Evolutionary conservation across 768 basidiomycete genomes (phyloP).

Genomic region (Phlebiopsis gigantea): DNA sequence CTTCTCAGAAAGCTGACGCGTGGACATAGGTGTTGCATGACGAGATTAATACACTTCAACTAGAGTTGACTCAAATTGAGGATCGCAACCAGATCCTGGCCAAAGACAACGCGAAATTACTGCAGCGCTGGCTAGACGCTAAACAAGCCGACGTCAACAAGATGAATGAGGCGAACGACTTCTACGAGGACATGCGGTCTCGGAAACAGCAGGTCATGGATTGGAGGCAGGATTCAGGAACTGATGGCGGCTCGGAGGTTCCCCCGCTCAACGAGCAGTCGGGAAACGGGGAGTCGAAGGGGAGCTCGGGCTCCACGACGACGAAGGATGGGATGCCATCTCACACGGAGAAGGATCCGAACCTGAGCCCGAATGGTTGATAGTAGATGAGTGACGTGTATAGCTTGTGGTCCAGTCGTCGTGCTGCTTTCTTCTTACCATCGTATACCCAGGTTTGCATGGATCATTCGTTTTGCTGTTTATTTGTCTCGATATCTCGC

Average conservation of each 20-base stretch:
- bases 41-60: slow-evolving; percentile 86
- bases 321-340: slow-evolving; percentile 72
- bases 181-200: slow-evolving; percentile 84
- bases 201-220: slow-evolving; percentile 57
- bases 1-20: not conserved
- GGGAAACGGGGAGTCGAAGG: slow-evolving; percentile 68
- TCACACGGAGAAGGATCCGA: slow-evolving; percentile 62
- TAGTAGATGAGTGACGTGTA: slow-evolving; percentile 42
- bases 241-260: slow-evolving; percentile 17
- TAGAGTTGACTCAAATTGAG: slow-evolving; percentile 88
- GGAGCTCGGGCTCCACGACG: slow-evolving; percentile 38
- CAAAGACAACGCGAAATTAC: slow-evolving; percentile 90
- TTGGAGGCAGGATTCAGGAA: slow-evolving; percentile 34
- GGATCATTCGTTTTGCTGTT: slow-evolving; percentile 10
- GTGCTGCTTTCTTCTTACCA: slow-evolving; percentile 5
- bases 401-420: slow-evolving; percentile 7
- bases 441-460: slow-evolving; percentile 22
- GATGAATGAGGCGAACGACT: slow-evolving; percentile 91
- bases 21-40: slow-evolving; percentile 78
- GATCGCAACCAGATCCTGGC: slow-evolving; percentile 82
- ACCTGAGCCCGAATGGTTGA: slow-evolving; percentile 92
- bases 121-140: slow-evolving; percentile 95
- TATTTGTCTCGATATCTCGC: slow-evolving; percentile 1
- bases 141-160: slow-evolving; percentile 90
- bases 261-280: slow-evolving; percentile 26